These are phyloP conservation scores for Isoetes taiwanensis DNA, from an alignment of 75 land plant genomes.

Conservation along the genomic window DNA sequence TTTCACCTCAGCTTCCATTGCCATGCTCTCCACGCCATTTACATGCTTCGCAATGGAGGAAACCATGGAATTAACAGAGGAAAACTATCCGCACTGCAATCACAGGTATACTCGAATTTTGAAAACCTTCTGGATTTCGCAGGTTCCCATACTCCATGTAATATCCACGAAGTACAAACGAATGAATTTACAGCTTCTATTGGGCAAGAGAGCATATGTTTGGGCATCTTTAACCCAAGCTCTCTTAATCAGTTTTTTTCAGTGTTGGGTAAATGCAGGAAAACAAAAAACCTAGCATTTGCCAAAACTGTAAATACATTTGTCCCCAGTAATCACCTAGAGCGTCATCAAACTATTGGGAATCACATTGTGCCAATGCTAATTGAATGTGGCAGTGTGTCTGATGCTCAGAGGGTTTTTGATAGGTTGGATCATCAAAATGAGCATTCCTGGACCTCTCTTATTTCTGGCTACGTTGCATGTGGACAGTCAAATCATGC, in stretches of 20 bases:
- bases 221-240: no score
- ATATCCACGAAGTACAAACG: no score
- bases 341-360: not conserved
- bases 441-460: constrained; percentile 8
- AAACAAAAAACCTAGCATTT: not conserved
- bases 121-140: no score
- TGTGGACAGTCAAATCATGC: constrained; percentile 7
- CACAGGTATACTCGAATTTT: no score
- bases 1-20: no score
- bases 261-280: constrained; percentile 1
- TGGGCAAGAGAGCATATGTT: no score
- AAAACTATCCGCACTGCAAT: no score
- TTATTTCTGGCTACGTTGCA: not conserved
- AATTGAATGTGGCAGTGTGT: not conserved
- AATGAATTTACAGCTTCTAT: no score
- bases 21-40: no score
- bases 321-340: not conserved
- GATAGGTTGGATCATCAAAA: not conserved
- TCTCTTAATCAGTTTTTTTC: not conserved
- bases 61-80: no score
- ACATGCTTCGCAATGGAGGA: no score
- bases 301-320: not conserved
- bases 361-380: constrained; percentile 2
- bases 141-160: no score
- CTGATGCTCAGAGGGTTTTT: constrained; percentile 9